A percentile compares a stretch with the other conserved stretches of the same genome.
Evolutionary conservation across 129 eudicot genomes (phyloP).

Genomic region (Pittosporum tobira): DNA sequence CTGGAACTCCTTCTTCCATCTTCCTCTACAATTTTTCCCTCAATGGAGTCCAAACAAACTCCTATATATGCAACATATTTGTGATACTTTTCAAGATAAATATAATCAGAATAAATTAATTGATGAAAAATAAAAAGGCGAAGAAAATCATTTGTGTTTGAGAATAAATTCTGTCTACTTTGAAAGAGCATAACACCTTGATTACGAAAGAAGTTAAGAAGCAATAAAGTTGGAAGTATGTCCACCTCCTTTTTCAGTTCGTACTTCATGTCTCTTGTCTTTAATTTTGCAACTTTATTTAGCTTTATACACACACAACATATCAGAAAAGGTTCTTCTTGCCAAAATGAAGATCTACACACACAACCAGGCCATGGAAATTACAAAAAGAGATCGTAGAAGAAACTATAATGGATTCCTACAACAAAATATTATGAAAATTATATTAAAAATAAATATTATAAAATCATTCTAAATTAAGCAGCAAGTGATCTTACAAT

Average conservation of each 20-base stretch:
- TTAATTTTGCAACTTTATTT: not conserved
- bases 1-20: too few relatives aligned
- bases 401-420: not conserved
- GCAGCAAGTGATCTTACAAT: too few relatives aligned
- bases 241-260: not conserved
- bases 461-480: too few relatives aligned
- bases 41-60: not conserved
- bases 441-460: too few relatives aligned
- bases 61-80: not conserved
- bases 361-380: not conserved
- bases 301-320: slow-evolving; percentile 6
- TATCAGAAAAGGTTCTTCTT: not conserved
- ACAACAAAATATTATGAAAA: not conserved
- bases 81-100: too few relatives aligned
- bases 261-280: not conserved
- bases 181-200: slow-evolving; percentile 23
- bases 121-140: not conserved
- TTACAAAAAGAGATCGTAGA: not conserved
- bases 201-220: slow-evolving; percentile 23
- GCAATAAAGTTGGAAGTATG: slow-evolving; percentile 16
- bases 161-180: not conserved
- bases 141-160: too few relatives aligned
- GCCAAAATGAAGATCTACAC: not conserved
- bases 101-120: too few relatives aligned
- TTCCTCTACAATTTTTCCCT: too few relatives aligned